A percentile compares a stretch with the other conserved stretches of the same genome.
phyloP scores from a whole-genome alignment of 805 yeast species.

The Metschnikowia gelsemii region DNA sequence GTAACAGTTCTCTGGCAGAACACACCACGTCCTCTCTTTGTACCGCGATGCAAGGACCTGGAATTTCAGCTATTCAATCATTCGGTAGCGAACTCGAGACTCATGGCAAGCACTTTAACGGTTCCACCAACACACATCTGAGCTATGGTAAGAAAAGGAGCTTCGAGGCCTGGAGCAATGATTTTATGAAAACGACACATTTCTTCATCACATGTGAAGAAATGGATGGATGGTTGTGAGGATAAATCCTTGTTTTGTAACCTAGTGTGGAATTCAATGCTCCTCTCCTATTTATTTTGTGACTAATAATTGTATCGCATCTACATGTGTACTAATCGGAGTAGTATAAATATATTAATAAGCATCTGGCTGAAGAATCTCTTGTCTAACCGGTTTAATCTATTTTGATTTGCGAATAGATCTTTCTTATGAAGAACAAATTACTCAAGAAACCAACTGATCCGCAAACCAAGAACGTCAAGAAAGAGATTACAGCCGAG shows the following conservation, averaged over 20 bases:
- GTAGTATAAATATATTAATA: constrained; percentile 2
- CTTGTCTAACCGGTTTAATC: constrained; percentile 41
- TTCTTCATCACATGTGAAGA: constrained; percentile 34
- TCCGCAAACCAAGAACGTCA: constrained; percentile 82
- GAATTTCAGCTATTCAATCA: constrained; percentile 23
- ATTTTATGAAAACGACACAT: constrained; percentile 19
- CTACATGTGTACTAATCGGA: too few relatives aligned
- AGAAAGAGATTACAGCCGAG: constrained; percentile 64
- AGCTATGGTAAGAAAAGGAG: neutral
- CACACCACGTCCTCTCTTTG: neutral
- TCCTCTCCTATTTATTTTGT: too few relatives aligned
- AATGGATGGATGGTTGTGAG: constrained; percentile 36
- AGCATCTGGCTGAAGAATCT: neutral
- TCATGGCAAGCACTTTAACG: constrained; percentile 30
- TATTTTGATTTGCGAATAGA: constrained; percentile 82
- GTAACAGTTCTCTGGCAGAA: neutral
- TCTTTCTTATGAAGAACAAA: constrained; percentile 70
- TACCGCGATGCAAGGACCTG: constrained; percentile 19
- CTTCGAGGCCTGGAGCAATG: constrained; percentile 19
- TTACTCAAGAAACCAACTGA: constrained; percentile 79
- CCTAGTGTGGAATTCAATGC: constrained; percentile 1
- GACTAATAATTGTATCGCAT: too few relatives aligned
- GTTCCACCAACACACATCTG: neutral
- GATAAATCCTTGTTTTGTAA: neutral
- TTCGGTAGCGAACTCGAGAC: constrained; percentile 26